Conservation (phyloP, 2,329 filamentous ascomycete species). For the Fusarium mexicanum region DNA sequence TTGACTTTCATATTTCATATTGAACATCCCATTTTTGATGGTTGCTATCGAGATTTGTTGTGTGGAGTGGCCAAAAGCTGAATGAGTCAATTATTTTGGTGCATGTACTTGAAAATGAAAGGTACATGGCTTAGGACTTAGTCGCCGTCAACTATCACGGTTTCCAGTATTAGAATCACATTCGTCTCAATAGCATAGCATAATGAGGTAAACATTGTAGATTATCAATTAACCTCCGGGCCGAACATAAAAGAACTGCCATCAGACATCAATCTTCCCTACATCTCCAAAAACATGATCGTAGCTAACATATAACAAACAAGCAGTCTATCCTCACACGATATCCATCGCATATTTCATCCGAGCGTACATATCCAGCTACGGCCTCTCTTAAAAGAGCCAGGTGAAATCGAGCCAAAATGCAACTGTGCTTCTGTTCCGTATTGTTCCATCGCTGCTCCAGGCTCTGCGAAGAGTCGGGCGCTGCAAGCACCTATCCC, state of each 20-base stretch:
- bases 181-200: background rate
- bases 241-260: conserved; percentile 9
- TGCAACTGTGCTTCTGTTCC: conserved; percentile 32
- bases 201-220: conserved; percentile 4
- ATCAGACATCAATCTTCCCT: conserved; percentile 21
- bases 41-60: background rate
- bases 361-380: conserved; percentile 23
- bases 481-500: conserved; percentile 25
- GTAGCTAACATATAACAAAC: conserved; percentile 12
- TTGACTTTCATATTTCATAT: background rate
- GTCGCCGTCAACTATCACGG: background rate
- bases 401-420: conserved; percentile 9
- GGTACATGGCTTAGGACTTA: background rate
- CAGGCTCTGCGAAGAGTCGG: conserved; percentile 27
- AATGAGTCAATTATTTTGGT: background rate
- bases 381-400: background rate
- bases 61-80: background rate
- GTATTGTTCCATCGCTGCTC: conserved; percentile 30
- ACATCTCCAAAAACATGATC: background rate
- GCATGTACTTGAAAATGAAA: background rate
- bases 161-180: background rate
- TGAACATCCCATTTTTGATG: background rate
- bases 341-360: conserved; percentile 17
- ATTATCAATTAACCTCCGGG: conserved; percentile 32
- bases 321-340: conserved; percentile 30